phyloP scores from a whole-genome alignment of 192 early-diverging fungal genomes.

The Mortierella alpina region DNA sequence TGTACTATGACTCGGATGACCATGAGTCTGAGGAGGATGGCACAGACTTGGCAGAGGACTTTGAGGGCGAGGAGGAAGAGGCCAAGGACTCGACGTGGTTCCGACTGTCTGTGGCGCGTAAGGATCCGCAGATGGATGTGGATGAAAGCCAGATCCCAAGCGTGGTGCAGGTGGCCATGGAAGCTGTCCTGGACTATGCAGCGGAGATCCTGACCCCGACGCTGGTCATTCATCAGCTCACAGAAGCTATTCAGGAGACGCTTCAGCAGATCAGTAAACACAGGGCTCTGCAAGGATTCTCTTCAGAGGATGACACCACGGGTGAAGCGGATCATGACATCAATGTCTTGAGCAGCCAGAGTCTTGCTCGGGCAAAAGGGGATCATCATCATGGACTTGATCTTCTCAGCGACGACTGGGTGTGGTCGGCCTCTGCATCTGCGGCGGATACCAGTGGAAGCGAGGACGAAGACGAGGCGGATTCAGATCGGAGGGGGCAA shows the following conservation, averaged over 20 bases:
- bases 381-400: conserved; percentile 9
- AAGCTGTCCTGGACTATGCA: conserved; percentile 29
- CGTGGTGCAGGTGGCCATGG: conserved; percentile 28
- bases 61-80: neutral
- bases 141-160: conserved; percentile 38
- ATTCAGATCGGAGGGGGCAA: conserved; percentile 7
- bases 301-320: neutral
- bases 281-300: neutral
- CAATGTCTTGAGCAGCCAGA: conserved; percentile 21
- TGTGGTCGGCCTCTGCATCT: conserved; percentile 7
- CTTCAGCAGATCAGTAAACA: conserved; percentile 17
- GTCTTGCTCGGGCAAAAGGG: neutral
- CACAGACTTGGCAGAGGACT: neutral
- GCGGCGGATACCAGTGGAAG: neutral
- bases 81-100: conserved; percentile 10
- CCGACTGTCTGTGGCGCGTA: neutral
- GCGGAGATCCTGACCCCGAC: conserved; percentile 30
- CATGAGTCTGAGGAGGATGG: neutral
- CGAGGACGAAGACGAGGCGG: conserved; percentile 1
- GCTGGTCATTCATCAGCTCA: conserved; percentile 34
- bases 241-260: conserved; percentile 29
- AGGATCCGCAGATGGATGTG: neutral
- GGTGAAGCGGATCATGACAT: neutral
- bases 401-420: conserved; percentile 29
- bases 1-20: neutral